Percentiles rank a stretch among this genome's conserved stretches.
These are phyloP conservation scores for Quercus wislizeni DNA, from an alignment of 306 rosid genomes.

Conservation along the genomic window DNA sequence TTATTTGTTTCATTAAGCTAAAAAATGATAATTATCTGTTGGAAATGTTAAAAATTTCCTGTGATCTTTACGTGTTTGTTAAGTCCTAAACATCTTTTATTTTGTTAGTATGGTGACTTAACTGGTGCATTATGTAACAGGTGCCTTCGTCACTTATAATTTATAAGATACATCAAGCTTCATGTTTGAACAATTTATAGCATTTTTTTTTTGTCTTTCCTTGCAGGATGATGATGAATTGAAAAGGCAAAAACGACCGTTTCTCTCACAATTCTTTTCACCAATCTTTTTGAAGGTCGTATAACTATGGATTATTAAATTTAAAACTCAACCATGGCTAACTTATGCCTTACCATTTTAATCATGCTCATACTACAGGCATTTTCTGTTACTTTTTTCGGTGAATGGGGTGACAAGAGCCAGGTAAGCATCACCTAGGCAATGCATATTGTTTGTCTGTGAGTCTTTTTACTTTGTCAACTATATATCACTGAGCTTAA, in stretches of 20 bases:
- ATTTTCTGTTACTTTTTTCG: conserved; percentile 88
- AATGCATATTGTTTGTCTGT: not conserved
- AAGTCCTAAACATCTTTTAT: not conserved
- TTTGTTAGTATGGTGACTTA: not conserved
- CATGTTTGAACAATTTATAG: not conserved
- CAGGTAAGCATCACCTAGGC: conserved; percentile 55
- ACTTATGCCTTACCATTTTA: conserved; percentile 14
- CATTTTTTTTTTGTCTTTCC: not conserved
- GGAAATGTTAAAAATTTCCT: not conserved
- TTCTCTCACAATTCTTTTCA: conserved; percentile 70
- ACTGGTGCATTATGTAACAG: not conserved
- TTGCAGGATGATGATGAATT: conserved; percentile 65
- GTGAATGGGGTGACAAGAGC: conserved; percentile 99
- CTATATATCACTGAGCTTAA: conserved; percentile 12
- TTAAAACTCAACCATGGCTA: conserved; percentile 2
- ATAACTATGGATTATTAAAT: conserved; percentile 4
- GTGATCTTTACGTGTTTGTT: no score
- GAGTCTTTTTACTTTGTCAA: not conserved
- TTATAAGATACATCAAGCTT: not conserved
- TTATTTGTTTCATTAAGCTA: not conserved
- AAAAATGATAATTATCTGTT: not conserved
- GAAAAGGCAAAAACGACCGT: conserved; percentile 55
- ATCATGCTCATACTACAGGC: conserved; percentile 51
- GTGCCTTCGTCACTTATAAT: not conserved
- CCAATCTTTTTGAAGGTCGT: conserved; percentile 79